phyloP scores from a whole-genome alignment of 306 rosid genomes.

The Phaseolus lunatus region DNA sequence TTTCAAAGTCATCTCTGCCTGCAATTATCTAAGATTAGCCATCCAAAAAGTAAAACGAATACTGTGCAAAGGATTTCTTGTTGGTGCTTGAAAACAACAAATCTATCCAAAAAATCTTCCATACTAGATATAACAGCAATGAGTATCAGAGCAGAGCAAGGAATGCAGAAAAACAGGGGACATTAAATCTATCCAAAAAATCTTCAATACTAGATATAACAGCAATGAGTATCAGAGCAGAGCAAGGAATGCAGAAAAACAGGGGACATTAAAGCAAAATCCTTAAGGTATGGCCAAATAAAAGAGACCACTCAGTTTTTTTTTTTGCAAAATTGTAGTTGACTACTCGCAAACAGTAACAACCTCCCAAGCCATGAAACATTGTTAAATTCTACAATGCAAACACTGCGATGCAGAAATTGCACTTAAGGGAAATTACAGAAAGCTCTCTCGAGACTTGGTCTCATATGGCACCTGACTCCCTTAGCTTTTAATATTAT shows the following conservation, averaged over 20 bases:
- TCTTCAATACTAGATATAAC: conserved; percentile 16
- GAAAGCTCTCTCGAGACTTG: conserved; percentile 26
- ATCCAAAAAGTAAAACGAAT: conserved; percentile 36
- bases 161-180: conserved; percentile 10
- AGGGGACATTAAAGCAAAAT: conserved; percentile 8
- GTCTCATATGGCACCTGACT: conserved; percentile 39
- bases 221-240: conserved; percentile 27
- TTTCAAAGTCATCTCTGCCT: conserved; percentile 95
- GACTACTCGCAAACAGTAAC: conserved; percentile 14
- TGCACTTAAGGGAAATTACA: conserved; percentile 20
- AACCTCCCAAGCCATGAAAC: conserved; percentile 6
- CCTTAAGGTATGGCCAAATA: conserved; percentile 1
- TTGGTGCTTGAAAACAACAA: conserved; percentile 23
- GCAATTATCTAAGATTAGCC: conserved; percentile 53
- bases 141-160: conserved; percentile 24
- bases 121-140: conserved; percentile 6
- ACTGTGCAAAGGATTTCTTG: not conserved
- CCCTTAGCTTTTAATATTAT: conserved; percentile 43
- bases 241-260: conserved; percentile 21
- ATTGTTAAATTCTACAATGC: conserved; percentile 13
- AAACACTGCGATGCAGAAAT: conserved; percentile 22
- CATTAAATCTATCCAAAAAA: conserved; percentile 3
- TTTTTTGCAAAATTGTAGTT: conserved; percentile 21
- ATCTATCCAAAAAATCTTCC: conserved; percentile 19
- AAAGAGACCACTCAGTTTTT: conserved; percentile 29